These are phyloP conservation scores for Eucalyptus brandiana DNA, from an alignment of 345 rosid genomes.

Conservation along the genomic window DNA sequence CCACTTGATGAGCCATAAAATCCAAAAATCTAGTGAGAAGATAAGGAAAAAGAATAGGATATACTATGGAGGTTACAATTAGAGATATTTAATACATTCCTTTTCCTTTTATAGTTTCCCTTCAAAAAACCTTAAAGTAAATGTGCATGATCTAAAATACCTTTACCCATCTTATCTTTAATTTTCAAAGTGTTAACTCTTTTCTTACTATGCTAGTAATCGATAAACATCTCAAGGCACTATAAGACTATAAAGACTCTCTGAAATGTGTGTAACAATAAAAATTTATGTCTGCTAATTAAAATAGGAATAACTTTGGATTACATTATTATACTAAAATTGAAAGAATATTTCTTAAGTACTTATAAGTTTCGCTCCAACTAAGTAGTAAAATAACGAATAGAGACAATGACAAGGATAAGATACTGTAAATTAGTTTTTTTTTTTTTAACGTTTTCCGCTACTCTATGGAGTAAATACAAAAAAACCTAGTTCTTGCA, in stretches of 20 bases:
- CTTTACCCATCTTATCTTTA: too few species aligned
- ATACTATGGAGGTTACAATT: too few species aligned
- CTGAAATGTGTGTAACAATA: not conserved
- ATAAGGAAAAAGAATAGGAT: fast-evolving
- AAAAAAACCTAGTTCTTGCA: not conserved
- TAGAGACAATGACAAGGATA: not conserved
- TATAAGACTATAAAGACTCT: not conserved
- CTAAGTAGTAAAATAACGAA: not conserved
- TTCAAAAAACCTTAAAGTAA: too few species aligned
- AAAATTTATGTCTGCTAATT: not conserved
- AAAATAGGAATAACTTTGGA: not conserved
- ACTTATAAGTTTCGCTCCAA: too few species aligned
- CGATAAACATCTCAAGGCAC: not conserved
- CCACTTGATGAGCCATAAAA: too few species aligned
- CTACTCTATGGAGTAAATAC: not conserved
- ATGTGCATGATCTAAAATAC: too few species aligned
- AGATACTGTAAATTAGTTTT: not conserved
- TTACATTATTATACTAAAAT: not conserved
- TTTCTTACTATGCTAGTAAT: not conserved
- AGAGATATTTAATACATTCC: too few species aligned
- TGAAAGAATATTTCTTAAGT: not conserved
- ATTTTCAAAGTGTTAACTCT: too few species aligned
- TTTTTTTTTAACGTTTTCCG: too few species aligned
- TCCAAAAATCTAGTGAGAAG: too few species aligned
- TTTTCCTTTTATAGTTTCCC: too few species aligned